Percentiles rank a stretch among this genome's conserved stretches.
Conservation (phyloP, 176 grass and related monocot species). For the Ananas comosus region DNA sequence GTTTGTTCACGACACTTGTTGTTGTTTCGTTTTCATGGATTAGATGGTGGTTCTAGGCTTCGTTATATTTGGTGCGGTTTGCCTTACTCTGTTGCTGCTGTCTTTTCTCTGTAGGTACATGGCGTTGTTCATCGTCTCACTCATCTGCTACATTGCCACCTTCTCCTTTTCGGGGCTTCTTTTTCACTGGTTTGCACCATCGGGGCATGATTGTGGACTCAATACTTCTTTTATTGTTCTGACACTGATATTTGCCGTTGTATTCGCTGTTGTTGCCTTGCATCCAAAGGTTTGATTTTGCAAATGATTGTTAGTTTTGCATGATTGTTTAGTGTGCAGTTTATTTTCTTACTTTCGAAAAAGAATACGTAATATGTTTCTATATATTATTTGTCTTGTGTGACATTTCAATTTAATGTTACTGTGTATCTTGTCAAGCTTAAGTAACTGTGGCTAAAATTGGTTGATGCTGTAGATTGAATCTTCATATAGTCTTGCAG, state of each 20-base stretch:
- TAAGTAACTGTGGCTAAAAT: too few relatives aligned
- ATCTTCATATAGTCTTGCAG: too few relatives aligned
- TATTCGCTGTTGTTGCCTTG: slow-evolving; percentile 71
- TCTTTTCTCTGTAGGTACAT: slow-evolving; percentile 57
- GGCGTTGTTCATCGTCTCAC: slow-evolving; percentile 78
- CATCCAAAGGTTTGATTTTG: slow-evolving; percentile 71
- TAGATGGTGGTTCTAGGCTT: not conserved
- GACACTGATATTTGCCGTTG: slow-evolving; percentile 78
- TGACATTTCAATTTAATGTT: not conserved
- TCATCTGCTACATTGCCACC: slow-evolving; percentile 78
- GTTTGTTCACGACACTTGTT: slow-evolving; percentile 20
- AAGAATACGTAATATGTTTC: too few relatives aligned
- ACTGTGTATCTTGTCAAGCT: not conserved
- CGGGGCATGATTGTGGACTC: slow-evolving; percentile 87
- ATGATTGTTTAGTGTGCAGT: not conserved
- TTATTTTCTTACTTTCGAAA: not conserved
- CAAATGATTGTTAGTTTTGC: not conserved
- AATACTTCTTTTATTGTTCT: slow-evolving; percentile 88
- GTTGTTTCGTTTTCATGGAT: not conserved
- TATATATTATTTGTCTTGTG: too few relatives aligned
- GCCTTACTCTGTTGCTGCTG: not conserved
- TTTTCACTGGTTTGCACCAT: slow-evolving; percentile 97
- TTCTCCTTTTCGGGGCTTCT: slow-evolving; percentile 76
- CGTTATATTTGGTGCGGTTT: not conserved
- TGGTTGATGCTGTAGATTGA: too few relatives aligned